Base-by-base conservation (phyloP, 2,329 filamentous ascomycete species). In the Fusarium subtropicale region DNA sequence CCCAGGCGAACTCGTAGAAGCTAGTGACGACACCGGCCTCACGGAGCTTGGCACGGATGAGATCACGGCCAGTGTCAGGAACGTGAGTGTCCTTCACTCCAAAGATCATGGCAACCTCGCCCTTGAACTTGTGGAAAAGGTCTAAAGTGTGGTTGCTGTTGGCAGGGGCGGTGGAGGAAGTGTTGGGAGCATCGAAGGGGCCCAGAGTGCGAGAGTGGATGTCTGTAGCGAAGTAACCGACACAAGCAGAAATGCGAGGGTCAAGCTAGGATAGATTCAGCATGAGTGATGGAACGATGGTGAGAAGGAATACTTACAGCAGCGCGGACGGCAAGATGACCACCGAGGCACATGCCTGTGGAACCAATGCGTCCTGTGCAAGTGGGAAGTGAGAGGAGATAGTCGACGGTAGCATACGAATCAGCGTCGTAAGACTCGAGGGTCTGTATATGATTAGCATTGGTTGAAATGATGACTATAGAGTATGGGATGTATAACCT, bases 191-290 rank as follows among this genome's bases (percentile, higher is more conserved):
- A 13, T 74, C 54, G 75, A 86, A 71, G 6, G 88, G 86, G 26
- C 93, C 95, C 1, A 98, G 86, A 11, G 90, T 93, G 60, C 88
- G 86, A 68, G 85, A 88, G 82, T 97, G 95, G 54, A 97, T 90
- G 81, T 97, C 95, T 9, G 94, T 97, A 11, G 93, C 93, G 80
- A 97, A 97, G 83, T 94, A 98, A 78, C 93, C 91, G 31, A 97
- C 91, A 38, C 90, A 89, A 31, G 93, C 92, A 39, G 86, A 85
- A 61, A 97, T 88, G 59, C 94, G 87, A 24, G 87, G 84, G 79
- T 97, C 93, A 50, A 97, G 85, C 74, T 87, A 36, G 20, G n/a
- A 36, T 15, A 18, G 20, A 50, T 24, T 45, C 31, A 68, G 63
- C n/a, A 34, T 34, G 34, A 24, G n/a, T 36, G 5, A 12, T n/a